Evolutionary conservation across 164 flowering plant species (phyloP), one percentile per base, ranked within the genome.

Genomic region (Annona squamosa): DNA sequence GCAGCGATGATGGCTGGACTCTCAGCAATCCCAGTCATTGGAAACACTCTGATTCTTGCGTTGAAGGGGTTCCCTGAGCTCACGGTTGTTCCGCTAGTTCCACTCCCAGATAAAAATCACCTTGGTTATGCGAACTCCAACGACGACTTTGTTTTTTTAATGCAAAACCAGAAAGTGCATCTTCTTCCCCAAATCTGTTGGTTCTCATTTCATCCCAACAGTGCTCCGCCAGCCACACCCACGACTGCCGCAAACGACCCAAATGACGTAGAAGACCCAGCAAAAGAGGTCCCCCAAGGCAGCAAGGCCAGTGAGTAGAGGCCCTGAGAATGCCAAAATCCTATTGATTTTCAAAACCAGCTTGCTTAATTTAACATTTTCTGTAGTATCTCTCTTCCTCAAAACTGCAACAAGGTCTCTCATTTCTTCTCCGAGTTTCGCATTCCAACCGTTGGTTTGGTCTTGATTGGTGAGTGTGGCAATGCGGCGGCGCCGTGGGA

Each of bases 1-100:
- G 89, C 88, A 0, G 77, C 88, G 41, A 79, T 82, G 16, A 83
- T 86, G 85, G 81, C 85, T 0, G 89, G 82, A 10, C 26, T 87
- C 4, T 73, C 97, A 82, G 63, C 92, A 88, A 0, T 91, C 89
- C 1, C 37, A 26, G 37, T 26, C 37, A 26, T 26, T 26, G 37
- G 37, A 26, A 26, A 26, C 37, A 26, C 37, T 26, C 37, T 26
- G 37, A 26, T 26, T 26, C 37, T 26, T 26, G 37, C 37, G 37
- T 26, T 26, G 37, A 26, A 26, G 37, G 37, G 37, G 37, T 26
- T 26, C 1, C 37, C 37, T 26, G 37, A 26, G 37, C 37, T 26
- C 37, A 26, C 37, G 0, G 37, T 26, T 26, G 37, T 26, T 26
- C 37, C 37, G 37, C 37, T 26, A 26, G 37, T 26, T 26, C 37